Evolutionary conservation across 2,329 filamentous ascomycete species (phyloP), one percentile per base, ranked within the genome.

Genomic region (Beauveria medogensis): DNA sequence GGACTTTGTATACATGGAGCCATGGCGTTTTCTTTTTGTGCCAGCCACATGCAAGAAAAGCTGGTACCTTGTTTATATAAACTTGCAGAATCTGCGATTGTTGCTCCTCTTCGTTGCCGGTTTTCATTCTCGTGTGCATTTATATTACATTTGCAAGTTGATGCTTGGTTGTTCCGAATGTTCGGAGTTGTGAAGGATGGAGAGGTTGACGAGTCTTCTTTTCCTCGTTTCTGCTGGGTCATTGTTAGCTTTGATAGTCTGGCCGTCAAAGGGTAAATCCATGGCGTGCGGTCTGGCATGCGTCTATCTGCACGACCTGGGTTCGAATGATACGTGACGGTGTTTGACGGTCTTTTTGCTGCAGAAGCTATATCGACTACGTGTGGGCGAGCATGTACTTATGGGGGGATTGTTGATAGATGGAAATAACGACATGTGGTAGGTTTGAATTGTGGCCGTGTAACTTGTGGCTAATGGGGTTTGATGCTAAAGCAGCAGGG

Each of bases 1-100:
- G 58, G 47, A n/a, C 30, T 44, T 34, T 56, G 59, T 55, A 61
- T 44, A 56, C 59, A 61, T 46, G 52, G 52, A 60, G 50, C 20
- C 14, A 40, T 18, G 58, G 58, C 30, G 58, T 60, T 60, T 26
- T 30, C 14, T 50, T 52, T 20, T 46, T n/a, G 48, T 50, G 34
- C 48, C 56, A 52, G 40, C 37, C 44, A 41, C 22, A 55, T 56
- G 43, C 46, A 51, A 52, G 53, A 47, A 20, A 46, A 37, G 52
- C 18, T 41, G 43, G 52, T n/a, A 34, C 44, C 40, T 34, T 60
- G 58, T 60, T 59, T 46, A 59, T 53, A 58, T 58, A 44, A 28
- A 50, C 24, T 51, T 58, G 55, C 46, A 51, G 34, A n/a, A 26
- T 51, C 28, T 20, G 22, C 22, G 46, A 9, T 51, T 48, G 2